A percentile compares a stretch with the other conserved stretches of the same genome.
Evolutionary conservation across 164 flowering plant species (phyloP).

Genomic region (Aristolochia contorta): DNA sequence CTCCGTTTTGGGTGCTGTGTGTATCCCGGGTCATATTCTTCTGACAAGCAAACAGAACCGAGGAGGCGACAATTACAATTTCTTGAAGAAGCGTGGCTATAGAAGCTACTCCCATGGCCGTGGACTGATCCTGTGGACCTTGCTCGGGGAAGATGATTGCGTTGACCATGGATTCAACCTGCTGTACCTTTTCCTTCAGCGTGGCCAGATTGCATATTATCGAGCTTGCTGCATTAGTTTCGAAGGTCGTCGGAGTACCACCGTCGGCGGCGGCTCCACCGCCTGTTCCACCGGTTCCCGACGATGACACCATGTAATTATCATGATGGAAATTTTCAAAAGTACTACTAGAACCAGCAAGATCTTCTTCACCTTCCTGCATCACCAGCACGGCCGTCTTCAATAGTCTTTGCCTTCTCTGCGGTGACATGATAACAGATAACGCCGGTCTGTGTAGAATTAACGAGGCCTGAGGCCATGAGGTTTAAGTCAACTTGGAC

Average conservation of each 20-base stretch:
- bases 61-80: conserved; percentile 49
- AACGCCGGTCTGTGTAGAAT: not conserved
- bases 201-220: conserved; percentile 43
- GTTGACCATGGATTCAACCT: conserved; percentile 36
- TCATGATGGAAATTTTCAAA: conserved; percentile 18
- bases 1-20: not conserved
- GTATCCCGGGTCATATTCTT: conserved; percentile 25
- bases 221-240: conserved; percentile 20
- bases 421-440: not conserved
- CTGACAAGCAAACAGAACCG: conserved; percentile 60
- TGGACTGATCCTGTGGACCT: conserved; percentile 18
- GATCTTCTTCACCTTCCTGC: conserved; percentile 5
- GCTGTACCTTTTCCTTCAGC: conserved; percentile 49
- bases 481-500: conserved; percentile 13
- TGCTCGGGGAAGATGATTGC: conserved; percentile 23
- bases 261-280: not conserved
- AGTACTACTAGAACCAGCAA: conserved; percentile 17
- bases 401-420: not conserved
- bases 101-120: conserved; percentile 28
- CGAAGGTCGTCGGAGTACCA: not conserved
- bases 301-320: conserved; percentile 12
- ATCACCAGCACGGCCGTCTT: not conserved
- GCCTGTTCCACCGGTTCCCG: conserved; percentile 8
- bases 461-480: not conserved
- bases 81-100: conserved; percentile 47